Base-by-base conservation (phyloP, 768 basidiomycete genomes). In the Termitomyces sp. region DNA sequence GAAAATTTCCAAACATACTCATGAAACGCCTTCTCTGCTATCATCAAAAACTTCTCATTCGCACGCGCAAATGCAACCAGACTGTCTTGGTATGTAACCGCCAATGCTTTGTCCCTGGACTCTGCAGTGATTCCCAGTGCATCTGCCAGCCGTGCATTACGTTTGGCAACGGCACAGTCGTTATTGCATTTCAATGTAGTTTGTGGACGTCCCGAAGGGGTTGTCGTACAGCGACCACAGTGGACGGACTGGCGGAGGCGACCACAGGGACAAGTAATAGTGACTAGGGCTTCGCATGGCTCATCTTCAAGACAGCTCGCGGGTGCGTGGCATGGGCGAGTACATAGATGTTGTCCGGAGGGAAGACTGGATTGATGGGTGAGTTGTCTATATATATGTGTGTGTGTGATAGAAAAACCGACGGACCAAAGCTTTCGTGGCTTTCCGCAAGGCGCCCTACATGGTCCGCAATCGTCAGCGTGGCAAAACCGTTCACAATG, bases 121-220 rank as follows among this genome's bases (percentile, higher is more conserved):
- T 84, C 79, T 16, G 80, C 70, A 40, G 74, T 86, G 65, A 98
- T 96, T 0, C 95, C 94, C 5, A 99, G 72, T 1, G 97, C 97
- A 40, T 94, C 93, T 0, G 97, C 97, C 8, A 99, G 72, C 36
- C 84, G 76, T 0, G 87, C 91, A 64, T 97, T 98, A 12, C 97
- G 82, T 68, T 95, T 90, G 45, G 87, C 90, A 51, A 93, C 77
- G 38, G 75, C 77, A 64, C 97, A 99, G 45, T 96, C 92, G 46
- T 82, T 86, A 16, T 84, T 83, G 66, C 97, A 99, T 62, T 89
- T 88, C 9, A 62, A 74, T 62, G 59, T 74, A 65, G 62, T 30
- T 33, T 65, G 70, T 33, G 69, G 63, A 42, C 77, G 73, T 18
- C 79, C 79, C 0, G 71, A 66, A 3, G 83, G 74, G 53, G 79